Conservation (phyloP, 2,329 filamentous ascomycete species). For the Pezicula radicicola region DNA sequence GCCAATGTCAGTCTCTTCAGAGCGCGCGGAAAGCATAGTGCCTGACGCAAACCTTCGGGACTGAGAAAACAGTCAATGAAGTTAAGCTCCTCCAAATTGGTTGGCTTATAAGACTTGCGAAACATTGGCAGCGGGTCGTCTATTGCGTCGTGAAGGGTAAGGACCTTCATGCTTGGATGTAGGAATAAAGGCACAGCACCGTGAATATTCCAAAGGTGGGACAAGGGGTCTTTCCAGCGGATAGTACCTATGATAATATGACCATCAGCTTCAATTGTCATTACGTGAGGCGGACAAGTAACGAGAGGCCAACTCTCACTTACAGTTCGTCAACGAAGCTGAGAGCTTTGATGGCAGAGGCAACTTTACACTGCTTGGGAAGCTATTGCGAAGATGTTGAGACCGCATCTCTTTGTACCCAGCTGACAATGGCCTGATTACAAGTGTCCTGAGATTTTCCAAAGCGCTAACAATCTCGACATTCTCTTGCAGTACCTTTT, state of each 20-base stretch:
- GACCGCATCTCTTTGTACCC: too few relatives aligned
- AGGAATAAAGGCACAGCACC: background rate
- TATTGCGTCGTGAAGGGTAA: background rate
- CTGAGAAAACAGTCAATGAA: background rate
- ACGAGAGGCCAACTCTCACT: background rate
- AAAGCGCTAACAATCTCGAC: background rate
- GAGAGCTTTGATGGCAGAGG: background rate
- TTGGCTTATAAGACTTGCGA: background rate
- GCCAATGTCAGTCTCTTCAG: background rate
- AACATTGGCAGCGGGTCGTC: background rate
- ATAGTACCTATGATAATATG: background rate
- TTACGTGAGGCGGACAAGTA: background rate
- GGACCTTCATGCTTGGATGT: background rate
- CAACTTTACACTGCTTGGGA: background rate
- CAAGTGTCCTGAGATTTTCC: background rate
- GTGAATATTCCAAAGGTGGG: background rate
- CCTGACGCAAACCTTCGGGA: background rate
- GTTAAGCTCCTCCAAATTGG: background rate
- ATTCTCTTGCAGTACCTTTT: background rate
- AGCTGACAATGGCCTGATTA: background rate
- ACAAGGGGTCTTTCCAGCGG: background rate
- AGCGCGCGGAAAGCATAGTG: background rate
- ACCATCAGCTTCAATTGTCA: background rate
- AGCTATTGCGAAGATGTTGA: too few relatives aligned
- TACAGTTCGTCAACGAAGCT: background rate